Percentiles rank a stretch among this genome's conserved stretches.
Evolutionary conservation across 768 basidiomycete species (phyloP).

Genomic region (Asterophora lycoperdoides): DNA sequence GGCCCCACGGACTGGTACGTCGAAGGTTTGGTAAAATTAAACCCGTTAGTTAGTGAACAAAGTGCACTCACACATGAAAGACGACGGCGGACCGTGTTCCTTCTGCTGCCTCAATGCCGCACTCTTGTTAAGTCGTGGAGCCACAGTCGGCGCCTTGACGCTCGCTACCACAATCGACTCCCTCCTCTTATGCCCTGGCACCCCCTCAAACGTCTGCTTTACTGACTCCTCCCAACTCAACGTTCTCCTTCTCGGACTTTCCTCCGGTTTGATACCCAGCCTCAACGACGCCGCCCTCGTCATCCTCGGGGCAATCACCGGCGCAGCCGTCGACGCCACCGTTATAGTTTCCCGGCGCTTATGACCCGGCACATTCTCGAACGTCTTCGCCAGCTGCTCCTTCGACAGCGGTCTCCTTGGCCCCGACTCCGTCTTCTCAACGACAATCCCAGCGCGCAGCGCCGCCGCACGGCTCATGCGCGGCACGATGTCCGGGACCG

Average conservation of each 20-base stretch:
- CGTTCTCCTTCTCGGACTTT: slow-evolving; percentile 37
- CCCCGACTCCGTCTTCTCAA: slow-evolving; percentile 38
- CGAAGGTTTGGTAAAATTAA: not conserved
- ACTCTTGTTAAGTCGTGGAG: slow-evolving; percentile 77
- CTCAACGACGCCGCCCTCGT: slow-evolving; percentile 71
- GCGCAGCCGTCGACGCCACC: slow-evolving; percentile 74
- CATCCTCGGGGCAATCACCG: slow-evolving; percentile 68
- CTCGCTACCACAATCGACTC: slow-evolving; percentile 72
- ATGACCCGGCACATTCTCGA: slow-evolving; percentile 78
- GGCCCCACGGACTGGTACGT: slow-evolving; percentile 42
- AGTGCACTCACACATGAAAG: slow-evolving; percentile 62
- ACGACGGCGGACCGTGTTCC: slow-evolving; percentile 56
- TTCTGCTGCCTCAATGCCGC: slow-evolving; percentile 64
- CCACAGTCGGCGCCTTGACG: slow-evolving; percentile 57
- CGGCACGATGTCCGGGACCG: slow-evolving; percentile 66
- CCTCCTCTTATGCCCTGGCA: slow-evolving; percentile 80
- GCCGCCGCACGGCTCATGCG: slow-evolving; percentile 73
- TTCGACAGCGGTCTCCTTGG: slow-evolving; percentile 56
- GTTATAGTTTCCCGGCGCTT: slow-evolving; percentile 63
- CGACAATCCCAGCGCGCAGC: slow-evolving; percentile 57
- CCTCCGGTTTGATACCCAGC: slow-evolving; percentile 44
- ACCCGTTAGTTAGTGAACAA: not conserved
- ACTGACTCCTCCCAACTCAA: slow-evolving; percentile 31
- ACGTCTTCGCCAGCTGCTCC: slow-evolving; percentile 59
- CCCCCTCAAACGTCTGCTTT: slow-evolving; percentile 64